Evolutionary conservation across 331 rosid species (phyloP).

Genomic region (Erythrophleum ivorense): DNA sequence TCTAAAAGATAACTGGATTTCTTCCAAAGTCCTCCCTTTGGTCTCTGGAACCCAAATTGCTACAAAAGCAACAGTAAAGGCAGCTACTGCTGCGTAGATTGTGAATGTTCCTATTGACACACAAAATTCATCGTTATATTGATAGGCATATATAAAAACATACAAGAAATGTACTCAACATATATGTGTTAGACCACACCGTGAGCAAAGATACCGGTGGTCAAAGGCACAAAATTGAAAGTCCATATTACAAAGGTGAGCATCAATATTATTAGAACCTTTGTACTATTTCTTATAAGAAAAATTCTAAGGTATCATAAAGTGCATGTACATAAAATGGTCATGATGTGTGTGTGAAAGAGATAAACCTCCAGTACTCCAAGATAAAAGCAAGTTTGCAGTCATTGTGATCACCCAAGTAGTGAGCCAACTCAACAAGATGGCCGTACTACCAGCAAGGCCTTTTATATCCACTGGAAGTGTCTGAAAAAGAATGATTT

Average conservation of each 20-base stretch:
- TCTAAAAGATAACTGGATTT: constrained; percentile 76
- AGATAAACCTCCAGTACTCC: background rate
- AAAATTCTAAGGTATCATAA: background rate
- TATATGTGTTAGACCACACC: background rate
- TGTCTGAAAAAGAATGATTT: too few species aligned
- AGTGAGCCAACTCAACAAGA: too few species aligned
- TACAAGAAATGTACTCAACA: background rate
- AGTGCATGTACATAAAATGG: background rate
- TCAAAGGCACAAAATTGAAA: background rate
- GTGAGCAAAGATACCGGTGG: background rate
- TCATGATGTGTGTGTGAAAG: background rate
- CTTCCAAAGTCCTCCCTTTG: constrained; percentile 82
- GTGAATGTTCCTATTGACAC: constrained; percentile 65
- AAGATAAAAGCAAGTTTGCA: background rate
- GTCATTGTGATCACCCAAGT: too few species aligned
- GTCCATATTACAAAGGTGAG: background rate
- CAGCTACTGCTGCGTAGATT: constrained; percentile 56
- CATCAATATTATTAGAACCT: background rate
- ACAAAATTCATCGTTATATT: constrained; percentile 27
- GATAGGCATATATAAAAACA: background rate
- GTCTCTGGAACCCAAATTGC: constrained; percentile 74
- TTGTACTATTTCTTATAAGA: background rate
- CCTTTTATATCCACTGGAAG: too few species aligned
- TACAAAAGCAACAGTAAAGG: constrained; percentile 57
- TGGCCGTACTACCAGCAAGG: too few species aligned